Evolutionary conservation across 2,329 filamentous ascomycete species (phyloP).

Genomic region (Ceratocystis variospora): DNA sequence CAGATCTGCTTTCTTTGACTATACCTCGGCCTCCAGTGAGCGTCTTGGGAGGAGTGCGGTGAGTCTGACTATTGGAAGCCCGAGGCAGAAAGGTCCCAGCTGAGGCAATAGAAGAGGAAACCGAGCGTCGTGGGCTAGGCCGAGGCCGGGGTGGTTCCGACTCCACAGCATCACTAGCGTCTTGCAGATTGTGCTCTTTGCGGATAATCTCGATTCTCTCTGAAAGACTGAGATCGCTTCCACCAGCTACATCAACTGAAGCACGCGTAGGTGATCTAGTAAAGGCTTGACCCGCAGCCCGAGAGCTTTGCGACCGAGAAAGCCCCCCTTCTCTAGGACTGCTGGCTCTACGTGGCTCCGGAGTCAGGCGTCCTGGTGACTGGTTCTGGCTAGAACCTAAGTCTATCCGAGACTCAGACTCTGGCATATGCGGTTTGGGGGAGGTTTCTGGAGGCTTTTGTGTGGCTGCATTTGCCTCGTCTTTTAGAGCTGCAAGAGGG

Average conservation of each 20-base stretch:
- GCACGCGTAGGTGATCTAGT: slow-evolving; percentile 8
- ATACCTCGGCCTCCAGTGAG: background rate
- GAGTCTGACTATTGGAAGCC: background rate
- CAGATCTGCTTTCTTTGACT: background rate
- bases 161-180: slow-evolving; percentile 29
- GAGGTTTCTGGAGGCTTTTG: background rate
- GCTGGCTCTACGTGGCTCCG: slow-evolving; percentile 11
- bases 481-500: background rate
- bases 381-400: background rate
- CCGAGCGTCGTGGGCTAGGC: background rate
- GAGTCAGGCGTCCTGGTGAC: background rate
- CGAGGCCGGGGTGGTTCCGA: slow-evolving; percentile 36
- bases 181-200: slow-evolving; percentile 26
- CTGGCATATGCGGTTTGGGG: slow-evolving; percentile 4
- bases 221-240: slow-evolving; percentile 16
- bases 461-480: background rate
- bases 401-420: background rate
- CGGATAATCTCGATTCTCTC: slow-evolving; percentile 21
- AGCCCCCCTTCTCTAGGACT: slow-evolving; percentile 10
- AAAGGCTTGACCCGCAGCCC: slow-evolving; percentile 1
- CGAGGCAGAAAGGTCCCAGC: slow-evolving; percentile 4
- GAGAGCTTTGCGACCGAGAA: slow-evolving; percentile 8
- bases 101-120: slow-evolving; percentile 8
- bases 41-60: slow-evolving; percentile 11
- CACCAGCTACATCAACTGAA: background rate